Evolutionary conservation across 768 basidiomycete genomes (phyloP).

Genomic region (Phaffia tasmanica): DNA sequence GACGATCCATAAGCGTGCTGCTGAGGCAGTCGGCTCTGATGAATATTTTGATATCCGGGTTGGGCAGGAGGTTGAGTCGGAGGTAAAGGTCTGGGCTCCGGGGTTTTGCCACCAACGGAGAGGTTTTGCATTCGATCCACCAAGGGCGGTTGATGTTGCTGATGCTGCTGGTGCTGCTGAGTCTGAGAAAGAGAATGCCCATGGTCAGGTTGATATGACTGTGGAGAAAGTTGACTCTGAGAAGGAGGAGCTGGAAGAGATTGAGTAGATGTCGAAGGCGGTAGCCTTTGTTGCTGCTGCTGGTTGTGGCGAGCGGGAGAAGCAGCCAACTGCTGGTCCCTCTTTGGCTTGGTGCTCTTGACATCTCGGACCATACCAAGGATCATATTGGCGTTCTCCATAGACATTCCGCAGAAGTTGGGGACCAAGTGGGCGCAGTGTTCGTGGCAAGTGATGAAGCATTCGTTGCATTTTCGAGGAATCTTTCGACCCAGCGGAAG

Average conservation of each 20-base stretch:
- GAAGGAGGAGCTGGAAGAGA: conserved; percentile 22
- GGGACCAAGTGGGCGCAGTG: conserved; percentile 96
- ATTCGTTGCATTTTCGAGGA: conserved; percentile 83
- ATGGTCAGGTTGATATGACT: conserved; percentile 8
- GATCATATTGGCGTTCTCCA: conserved; percentile 94
- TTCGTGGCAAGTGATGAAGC: conserved; percentile 91
- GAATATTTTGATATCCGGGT: background rate
- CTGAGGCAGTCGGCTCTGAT: conserved; percentile 5
- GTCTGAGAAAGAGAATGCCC: background rate
- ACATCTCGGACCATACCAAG: conserved; percentile 84
- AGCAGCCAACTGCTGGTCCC: conserved; percentile 12
- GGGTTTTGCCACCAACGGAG: background rate
- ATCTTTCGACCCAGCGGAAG: conserved; percentile 94
- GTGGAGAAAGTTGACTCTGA: conserved; percentile 8
- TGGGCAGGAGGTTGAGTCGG: background rate
- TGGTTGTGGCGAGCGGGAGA: conserved; percentile 25
- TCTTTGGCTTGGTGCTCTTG: conserved; percentile 47
- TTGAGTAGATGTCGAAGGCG: conserved; percentile 30
- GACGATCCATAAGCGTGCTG: conserved; percentile 10
- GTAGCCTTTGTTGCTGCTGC: conserved; percentile 28
- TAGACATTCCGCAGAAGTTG: conserved; percentile 99
- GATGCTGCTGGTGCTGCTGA: conserved; percentile 25
- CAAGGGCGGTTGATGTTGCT: conserved; percentile 16
- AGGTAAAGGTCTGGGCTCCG: background rate
- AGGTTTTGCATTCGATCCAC: conserved; percentile 1